phyloP scores from a whole-genome alignment of 441 rosid genomes.

The Populus hybrid region DNA sequence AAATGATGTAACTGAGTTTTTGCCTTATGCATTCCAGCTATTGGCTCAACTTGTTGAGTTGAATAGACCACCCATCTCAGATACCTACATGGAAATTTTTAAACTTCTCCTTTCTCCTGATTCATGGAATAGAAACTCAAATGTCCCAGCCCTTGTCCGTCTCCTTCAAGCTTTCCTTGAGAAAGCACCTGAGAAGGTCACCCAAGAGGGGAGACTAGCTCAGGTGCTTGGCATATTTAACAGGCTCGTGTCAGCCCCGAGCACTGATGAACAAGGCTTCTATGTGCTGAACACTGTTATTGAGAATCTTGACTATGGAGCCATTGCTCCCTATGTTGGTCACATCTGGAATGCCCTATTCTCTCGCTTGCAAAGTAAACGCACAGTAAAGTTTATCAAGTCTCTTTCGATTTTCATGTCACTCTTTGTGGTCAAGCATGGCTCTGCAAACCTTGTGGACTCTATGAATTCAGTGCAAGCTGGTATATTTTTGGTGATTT shows the following conservation, averaged over 20 bases:
- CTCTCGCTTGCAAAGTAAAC: constrained; percentile 57
- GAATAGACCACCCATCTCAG: constrained; percentile 76
- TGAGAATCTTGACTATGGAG: constrained; percentile 73
- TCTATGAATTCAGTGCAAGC: constrained; percentile 82
- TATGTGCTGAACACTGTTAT: constrained; percentile 83
- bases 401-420: constrained; percentile 81
- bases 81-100: constrained; percentile 80
- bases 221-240: constrained; percentile 87
- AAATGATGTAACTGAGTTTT: constrained; percentile 82
- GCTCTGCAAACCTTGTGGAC: constrained; percentile 53
- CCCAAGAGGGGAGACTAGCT: constrained; percentile 66
- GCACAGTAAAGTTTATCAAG: constrained; percentile 66
- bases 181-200: constrained; percentile 76
- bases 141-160: constrained; percentile 96
- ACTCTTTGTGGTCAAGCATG: constrained; percentile 87
- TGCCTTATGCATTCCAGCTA: constrained; percentile 95
- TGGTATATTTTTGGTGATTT: constrained; percentile 46
- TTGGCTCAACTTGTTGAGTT: constrained; percentile 91
- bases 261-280: constrained; percentile 92
- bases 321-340: constrained; percentile 50
- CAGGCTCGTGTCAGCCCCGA: constrained; percentile 58
- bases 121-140: constrained; percentile 79
- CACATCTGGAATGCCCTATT: constrained; percentile 79
- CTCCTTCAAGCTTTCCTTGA: constrained; percentile 95
- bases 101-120: constrained; percentile 72